Evolutionary conservation across 139 green algal species (phyloP).

Genomic region (Chlamydomonas schloesseri): DNA sequence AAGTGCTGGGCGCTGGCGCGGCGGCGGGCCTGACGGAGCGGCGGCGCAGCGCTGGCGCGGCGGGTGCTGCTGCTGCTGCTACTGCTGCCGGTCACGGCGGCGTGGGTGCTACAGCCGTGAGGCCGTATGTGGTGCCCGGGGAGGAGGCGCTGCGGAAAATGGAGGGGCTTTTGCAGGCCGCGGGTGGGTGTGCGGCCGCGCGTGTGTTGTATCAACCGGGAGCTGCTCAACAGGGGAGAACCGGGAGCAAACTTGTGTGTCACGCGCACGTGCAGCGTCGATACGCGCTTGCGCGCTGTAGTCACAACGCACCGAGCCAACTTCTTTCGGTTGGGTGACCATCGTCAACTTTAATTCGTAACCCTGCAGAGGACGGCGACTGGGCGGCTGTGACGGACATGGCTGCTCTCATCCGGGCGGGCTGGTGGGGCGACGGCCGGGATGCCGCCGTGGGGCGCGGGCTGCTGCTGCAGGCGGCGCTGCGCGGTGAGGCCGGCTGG

Average conservation of each 20-base stretch:
- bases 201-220: too few species aligned
- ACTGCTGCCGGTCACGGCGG: too few species aligned
- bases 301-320: too few species aligned
- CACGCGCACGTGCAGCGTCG: too few species aligned
- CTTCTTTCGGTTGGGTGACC: too few species aligned
- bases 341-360: too few species aligned
- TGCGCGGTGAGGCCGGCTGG: background rate
- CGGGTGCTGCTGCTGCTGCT: too few species aligned
- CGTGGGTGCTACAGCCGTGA: background rate
- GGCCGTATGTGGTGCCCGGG: background rate
- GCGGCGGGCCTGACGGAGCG: background rate
- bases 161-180: slow-evolving; percentile 21
- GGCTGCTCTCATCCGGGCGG: background rate
- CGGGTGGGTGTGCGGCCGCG: too few species aligned
- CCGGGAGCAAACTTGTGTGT: too few species aligned
- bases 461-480: slow-evolving; percentile 29
- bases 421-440: slow-evolving; percentile 30
- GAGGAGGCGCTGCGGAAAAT: background rate
- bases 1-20: background rate
- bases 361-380: slow-evolving; percentile 9
- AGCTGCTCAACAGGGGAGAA: too few species aligned
- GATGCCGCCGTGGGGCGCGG: slow-evolving; percentile 31
- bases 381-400: slow-evolving; percentile 12
- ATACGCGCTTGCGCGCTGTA: too few species aligned
- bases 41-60: background rate